These are phyloP conservation scores for Talaromyces sp. DNA, from an alignment of 2,329 filamentous ascomycete genomes.

Conservation along the genomic window DNA sequence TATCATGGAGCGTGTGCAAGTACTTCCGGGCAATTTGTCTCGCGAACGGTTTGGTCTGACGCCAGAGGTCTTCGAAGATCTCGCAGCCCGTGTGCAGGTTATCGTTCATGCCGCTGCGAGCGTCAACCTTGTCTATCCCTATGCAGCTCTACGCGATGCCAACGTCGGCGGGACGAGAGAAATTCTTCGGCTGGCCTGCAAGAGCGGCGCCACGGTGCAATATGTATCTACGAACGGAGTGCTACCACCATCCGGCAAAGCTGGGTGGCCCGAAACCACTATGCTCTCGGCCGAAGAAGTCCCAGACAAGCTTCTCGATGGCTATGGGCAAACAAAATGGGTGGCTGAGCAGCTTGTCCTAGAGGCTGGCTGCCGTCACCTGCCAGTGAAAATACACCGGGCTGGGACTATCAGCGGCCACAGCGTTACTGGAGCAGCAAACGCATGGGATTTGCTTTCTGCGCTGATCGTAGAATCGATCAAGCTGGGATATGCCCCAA, in stretches of 20 bases:
- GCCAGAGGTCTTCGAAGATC: conserved; percentile 59
- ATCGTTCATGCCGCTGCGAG: conserved; percentile 74
- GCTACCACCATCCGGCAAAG: conserved; percentile 59
- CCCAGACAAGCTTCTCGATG: conserved; percentile 63
- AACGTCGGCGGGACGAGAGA: conserved; percentile 78
- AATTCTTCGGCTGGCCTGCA: conserved; percentile 65
- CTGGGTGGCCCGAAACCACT: conserved; percentile 67
- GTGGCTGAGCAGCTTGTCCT: conserved; percentile 71
- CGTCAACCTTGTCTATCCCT: conserved; percentile 77
- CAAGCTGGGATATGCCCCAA: conserved; percentile 64
- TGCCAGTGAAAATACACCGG: conserved; percentile 67
- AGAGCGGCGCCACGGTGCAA: conserved; percentile 66
- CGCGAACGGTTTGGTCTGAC: conserved; percentile 65
- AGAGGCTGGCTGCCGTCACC: conserved; percentile 63
- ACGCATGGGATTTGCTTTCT: conserved; percentile 72
- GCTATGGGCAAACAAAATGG: conserved; percentile 79
- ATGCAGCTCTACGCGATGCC: conserved; percentile 67
- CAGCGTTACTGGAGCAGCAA: conserved; percentile 68
- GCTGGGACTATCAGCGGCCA: conserved; percentile 76
- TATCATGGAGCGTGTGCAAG: conserved; percentile 72
- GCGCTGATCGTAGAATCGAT: conserved; percentile 74
- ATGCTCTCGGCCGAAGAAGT: conserved; percentile 66
- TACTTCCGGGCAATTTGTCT: conserved; percentile 69
- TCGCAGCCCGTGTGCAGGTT: conserved; percentile 64
- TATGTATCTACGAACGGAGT: conserved; percentile 80